Conservation (phyloP, 2,329 filamentous ascomycete genomes). For the Aspergillus luchuensis region DNA sequence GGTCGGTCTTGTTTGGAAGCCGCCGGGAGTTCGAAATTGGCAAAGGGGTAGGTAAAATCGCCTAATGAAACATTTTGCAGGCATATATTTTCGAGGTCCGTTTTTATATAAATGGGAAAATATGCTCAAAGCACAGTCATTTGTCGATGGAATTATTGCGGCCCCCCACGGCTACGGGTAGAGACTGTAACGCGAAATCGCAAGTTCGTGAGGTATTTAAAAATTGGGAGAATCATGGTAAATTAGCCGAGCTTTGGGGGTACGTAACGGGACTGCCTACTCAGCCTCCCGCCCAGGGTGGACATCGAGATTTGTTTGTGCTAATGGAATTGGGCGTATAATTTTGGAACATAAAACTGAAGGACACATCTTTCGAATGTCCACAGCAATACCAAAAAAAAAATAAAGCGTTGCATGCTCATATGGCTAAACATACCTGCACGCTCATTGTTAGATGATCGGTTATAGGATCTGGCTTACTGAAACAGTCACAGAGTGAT, state of each 20-base stretch:
- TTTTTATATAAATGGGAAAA: too few relatives aligned
- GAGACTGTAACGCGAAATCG: neutral
- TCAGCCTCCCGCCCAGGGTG: neutral
- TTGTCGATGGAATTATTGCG: neutral
- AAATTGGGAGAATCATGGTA: neutral
- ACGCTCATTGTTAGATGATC: neutral
- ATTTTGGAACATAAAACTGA: neutral
- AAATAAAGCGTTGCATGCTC: neutral
- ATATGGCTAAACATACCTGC: too few relatives aligned
- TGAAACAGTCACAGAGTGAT: constrained; percentile 8
- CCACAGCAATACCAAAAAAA: neutral
- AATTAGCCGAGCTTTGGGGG: constrained; percentile 1
- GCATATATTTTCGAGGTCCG: too few relatives aligned
- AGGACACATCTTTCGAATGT: neutral
- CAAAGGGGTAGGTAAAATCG: neutral
- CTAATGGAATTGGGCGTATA: neutral
- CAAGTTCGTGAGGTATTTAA: neutral
- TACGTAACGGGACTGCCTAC: neutral
- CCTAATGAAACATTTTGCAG: neutral
- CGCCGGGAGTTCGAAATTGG: neutral
- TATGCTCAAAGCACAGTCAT: neutral
- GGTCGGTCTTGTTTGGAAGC: neutral
- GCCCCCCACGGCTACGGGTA: neutral
- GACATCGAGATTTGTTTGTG: neutral
- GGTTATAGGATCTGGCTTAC: neutral